A percentile compares a stretch with the other conserved stretches of the same genome.
These are phyloP conservation scores for Tricholoma sp. DNA, from an alignment of 768 basidiomycete species.

Conservation along the genomic window DNA sequence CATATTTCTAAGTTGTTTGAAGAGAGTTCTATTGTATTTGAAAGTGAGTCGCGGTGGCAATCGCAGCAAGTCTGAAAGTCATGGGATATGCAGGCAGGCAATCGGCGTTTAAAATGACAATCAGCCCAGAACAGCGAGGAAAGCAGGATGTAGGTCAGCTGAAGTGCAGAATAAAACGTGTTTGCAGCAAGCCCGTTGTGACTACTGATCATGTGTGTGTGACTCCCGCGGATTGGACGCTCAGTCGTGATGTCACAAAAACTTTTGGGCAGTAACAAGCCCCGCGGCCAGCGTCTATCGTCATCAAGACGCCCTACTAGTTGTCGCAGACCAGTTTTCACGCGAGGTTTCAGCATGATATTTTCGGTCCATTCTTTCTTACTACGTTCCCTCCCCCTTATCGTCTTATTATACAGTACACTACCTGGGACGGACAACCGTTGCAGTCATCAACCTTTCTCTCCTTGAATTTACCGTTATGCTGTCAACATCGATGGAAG, in stretches of 20 bases:
- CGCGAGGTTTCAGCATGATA: background rate
- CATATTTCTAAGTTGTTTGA: no score
- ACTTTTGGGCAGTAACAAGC: no score
- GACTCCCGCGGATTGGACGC: background rate
- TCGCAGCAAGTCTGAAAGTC: background rate
- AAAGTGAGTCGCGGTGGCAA: background rate
- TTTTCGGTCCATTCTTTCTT: background rate
- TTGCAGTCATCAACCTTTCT: no score
- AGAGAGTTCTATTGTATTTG: background rate
- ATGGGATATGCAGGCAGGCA: background rate
- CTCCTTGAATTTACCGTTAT: background rate
- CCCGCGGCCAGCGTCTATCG: background rate
- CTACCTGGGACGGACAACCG: no score
- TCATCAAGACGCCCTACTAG: background rate
- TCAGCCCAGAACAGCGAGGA: background rate
- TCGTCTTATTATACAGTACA: no score
- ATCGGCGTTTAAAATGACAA: background rate
- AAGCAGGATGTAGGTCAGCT: background rate
- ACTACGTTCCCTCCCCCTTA: background rate
- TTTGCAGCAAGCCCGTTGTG: background rate
- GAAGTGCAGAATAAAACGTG: background rate
- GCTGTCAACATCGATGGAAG: background rate
- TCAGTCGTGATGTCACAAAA: background rate
- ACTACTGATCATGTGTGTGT: background rate
- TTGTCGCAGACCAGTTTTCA: background rate